Evolutionary conservation across 768 basidiomycete genomes (phyloP).

Genomic region (Agaricus subrufescens): DNA sequence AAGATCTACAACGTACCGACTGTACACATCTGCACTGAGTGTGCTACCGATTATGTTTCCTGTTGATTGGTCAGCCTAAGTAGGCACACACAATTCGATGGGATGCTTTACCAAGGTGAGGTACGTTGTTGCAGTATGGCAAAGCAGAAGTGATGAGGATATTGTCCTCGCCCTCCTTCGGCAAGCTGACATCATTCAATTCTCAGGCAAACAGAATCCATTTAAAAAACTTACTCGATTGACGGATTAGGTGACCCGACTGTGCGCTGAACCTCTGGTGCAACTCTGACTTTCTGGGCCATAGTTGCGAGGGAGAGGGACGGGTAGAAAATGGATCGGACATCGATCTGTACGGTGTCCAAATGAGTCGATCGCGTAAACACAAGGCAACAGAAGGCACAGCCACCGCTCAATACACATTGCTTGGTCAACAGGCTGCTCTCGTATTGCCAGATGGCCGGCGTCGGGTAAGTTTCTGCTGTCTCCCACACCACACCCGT

Average conservation of each 20-base stretch:
- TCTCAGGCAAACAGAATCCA: conserved; percentile 4
- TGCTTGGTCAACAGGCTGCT: no score
- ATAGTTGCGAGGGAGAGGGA: conserved; percentile 23
- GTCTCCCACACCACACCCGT: neutral
- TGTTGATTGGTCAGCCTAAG: conserved; percentile 15
- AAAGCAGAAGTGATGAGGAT: conserved; percentile 92
- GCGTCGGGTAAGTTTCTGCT: conserved; percentile 17
- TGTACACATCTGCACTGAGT: conserved; percentile 95
- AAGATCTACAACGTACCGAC: conserved; percentile 50
- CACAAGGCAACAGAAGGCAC: no score
- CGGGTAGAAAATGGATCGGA: neutral
- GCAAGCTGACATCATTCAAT: conserved; percentile 34
- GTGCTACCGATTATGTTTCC: conserved; percentile 95
- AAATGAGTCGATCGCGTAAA: neutral
- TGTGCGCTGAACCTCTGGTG: conserved; percentile 43
- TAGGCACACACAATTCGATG: neutral
- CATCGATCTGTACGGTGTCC: no score
- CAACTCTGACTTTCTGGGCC: conserved; percentile 51
- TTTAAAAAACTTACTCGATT: conserved; percentile 35
- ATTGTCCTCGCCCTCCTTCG: conserved; percentile 83
- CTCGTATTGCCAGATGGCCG: conserved; percentile 2
- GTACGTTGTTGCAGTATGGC: conserved; percentile 96
- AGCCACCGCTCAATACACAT: no score
- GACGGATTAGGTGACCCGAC: conserved; percentile 49
- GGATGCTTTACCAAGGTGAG: conserved; percentile 74